Evolutionary conservation across 108 stramenopile genomes (phyloP), one percentile per base, ranked within the genome.

Genomic region (Fragilaria radians): DNA sequence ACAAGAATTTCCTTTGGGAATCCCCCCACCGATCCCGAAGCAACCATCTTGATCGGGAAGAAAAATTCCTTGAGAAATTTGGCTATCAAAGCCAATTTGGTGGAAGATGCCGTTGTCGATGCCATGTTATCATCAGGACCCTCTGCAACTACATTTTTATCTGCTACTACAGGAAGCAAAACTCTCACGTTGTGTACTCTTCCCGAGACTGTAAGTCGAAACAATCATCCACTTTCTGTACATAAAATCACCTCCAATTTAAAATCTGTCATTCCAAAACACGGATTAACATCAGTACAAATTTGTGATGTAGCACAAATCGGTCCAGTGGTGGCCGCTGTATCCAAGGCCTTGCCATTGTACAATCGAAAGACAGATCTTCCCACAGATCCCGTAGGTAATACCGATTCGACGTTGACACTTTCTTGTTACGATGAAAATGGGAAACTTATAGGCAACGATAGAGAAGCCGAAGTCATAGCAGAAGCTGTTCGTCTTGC

Each of bases 181-280:
- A 55, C 23, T 26, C 53, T 83, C 34, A 24, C 67, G 0, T 28
- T 83, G 0, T 54, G 64, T 28, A 33, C 52, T 4, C 28, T 80
- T 0, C 80, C 80, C 17, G 47, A 72, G 26, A 62, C 61, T 28
- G 71, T 82, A 3, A 66, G 75, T 11, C 62, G 88, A 30, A 68
- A 85, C 63, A 78, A 82, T 54, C 83, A 86, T 61, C 83, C 85
- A 23, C 57, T 84, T 71, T 69, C 78, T 57, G 66, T 84, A 11
- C 88, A 86, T 59, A 52, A 79, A 11, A 36, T 89, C 30, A 80
- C 82, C 1, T 78, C 72, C 26, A 42, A 11, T 14, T 42, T 42
- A 14, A 42, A 42, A 42, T 42, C 36, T 42, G 46, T 77, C 54
- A 75, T 77, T 9, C 45, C 45, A 17, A 59, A 4, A 48, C 32